Base-by-base conservation (phyloP, 441 rosid species). In the Corymbia citriodora region DNA sequence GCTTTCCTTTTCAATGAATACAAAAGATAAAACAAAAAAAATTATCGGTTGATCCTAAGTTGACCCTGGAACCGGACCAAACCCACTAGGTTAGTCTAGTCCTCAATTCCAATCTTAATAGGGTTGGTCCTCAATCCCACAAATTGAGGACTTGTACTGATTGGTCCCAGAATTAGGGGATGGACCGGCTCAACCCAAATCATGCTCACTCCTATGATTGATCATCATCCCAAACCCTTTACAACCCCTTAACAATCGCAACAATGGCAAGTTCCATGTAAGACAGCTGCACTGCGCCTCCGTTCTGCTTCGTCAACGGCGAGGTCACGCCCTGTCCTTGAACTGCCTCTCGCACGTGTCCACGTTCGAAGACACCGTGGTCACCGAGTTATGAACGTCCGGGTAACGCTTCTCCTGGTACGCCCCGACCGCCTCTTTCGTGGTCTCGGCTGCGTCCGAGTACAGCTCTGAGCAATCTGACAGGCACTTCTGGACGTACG, bases 381-480 rank as follows among this genome's bases (percentile, higher is more conserved):
- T 10, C 50, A 36, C 27, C 5, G 15, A 19, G 83, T 0, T 0
- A 16, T 72, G 49, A 40, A 10, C 83, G 3, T 72, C 83, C 2
- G 15, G 14, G 83, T 36, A 72, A 40, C 49, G 83, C 50, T 36
- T 36, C 16, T 23, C 9, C 49, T 21, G 29, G 83, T 36, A 72
- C 15, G 16, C 49, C 50, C 16, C 50, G 13, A 72, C 49, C 16
- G 83, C 50, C 6, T 40, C 83, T 40, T 72, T 72, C 16, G 49
- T 18, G 9, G 27, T 72, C 3, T 72, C 29, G 49, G 11, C 49
- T 3, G 83, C 36, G 9, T 72, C 83, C 49, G 50, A 52, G 21
- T 52, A 86, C 9, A 52, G 15, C 0, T 86, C 88, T 13, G 88
- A 86, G 61, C 61, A 86, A 86, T 86, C 55, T 4, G 13, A 29